Evolutionary conservation across 805 yeast species (phyloP), one percentile per base, ranked within the genome.

Genomic region (Starmerella vaccinii): DNA sequence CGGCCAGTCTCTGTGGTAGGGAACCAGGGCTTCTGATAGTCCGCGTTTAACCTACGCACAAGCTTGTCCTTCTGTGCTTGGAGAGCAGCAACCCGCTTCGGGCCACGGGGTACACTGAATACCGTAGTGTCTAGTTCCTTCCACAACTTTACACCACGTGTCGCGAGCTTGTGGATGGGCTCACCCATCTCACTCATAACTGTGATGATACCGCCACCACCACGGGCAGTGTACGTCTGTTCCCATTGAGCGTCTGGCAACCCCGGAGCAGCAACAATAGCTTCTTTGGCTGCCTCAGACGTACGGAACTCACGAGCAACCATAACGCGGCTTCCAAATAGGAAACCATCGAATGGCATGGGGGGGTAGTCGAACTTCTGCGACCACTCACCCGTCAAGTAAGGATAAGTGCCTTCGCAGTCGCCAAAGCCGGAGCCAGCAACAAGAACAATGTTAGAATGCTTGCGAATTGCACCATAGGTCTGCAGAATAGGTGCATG

Each of bases 351-450:
- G 62, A 86, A 92, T 54, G 99, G 99, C 99, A 92, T 92, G 62
- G 94, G 89, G 62, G 99, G 97, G 70, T 84, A 88, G 68, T 84
- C 80, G 73, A 77, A 89, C 60, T 76, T 64, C 49, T 74, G 71
- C n/a, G 97, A 81, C 99, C 99, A 92, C 57, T 83, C 74, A 77
- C 99, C 99, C 58, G 97, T 87, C 67, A 92, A 77, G 76, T 92
- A 92, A 58, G 97, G 97, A 67, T 88, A 92, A 53, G 98, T 86
- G 67, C 92, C 98, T 54, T 86, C 95, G 59, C 84, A 89, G 48
- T 95, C 84, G 65, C 99, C 99, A 64, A 92, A 92, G 45, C 99
- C 99, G 33, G 97, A 89, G 68, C 99, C 99, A 49, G 96, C 97
- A 63, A 92, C 80, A 62, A 92, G 76, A 50, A 89, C 75, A 61